Conservation (phyloP, 1,284 basidiomycete genomes). For the Fistulinella staudtii region DNA sequence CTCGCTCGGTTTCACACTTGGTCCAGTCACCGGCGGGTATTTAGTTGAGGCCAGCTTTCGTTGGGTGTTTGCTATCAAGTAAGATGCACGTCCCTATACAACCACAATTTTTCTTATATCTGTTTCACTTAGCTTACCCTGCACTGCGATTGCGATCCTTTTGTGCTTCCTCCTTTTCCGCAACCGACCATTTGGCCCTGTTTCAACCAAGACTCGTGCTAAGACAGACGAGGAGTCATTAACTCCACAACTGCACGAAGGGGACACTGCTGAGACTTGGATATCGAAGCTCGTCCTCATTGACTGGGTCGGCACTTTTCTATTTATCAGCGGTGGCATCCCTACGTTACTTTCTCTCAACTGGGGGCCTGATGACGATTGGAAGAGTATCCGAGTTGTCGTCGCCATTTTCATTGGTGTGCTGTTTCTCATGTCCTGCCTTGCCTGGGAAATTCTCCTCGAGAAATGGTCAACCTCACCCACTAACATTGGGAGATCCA, state of each 20-base stretch:
- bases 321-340: constrained; percentile 38
- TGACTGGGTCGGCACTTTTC: constrained; percentile 44
- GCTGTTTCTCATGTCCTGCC: constrained; percentile 35
- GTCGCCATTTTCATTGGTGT: constrained; percentile 36
- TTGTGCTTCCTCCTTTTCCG: constrained; percentile 43
- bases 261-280: constrained; percentile 16
- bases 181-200: constrained; percentile 19
- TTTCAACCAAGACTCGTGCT: no score
- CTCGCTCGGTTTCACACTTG: constrained; percentile 40
- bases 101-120: not conserved
- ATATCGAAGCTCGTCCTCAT: constrained; percentile 36
- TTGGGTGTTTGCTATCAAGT: constrained; percentile 57
- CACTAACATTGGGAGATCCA: not conserved
- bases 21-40: constrained; percentile 46
- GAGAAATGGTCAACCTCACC: constrained; percentile 15
- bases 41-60: constrained; percentile 41
- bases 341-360: constrained; percentile 38
- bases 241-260: not conserved
- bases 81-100: constrained; percentile 8
- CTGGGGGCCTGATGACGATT: constrained; percentile 36
- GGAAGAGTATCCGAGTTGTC: constrained; percentile 37
- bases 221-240: constrained; percentile 20
- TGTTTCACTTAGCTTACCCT: constrained; percentile 13
- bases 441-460: constrained; percentile 41
- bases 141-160: constrained; percentile 35